Conservation (phyloP, 345 rosid species). For the Limnanthes douglasii region DNA sequence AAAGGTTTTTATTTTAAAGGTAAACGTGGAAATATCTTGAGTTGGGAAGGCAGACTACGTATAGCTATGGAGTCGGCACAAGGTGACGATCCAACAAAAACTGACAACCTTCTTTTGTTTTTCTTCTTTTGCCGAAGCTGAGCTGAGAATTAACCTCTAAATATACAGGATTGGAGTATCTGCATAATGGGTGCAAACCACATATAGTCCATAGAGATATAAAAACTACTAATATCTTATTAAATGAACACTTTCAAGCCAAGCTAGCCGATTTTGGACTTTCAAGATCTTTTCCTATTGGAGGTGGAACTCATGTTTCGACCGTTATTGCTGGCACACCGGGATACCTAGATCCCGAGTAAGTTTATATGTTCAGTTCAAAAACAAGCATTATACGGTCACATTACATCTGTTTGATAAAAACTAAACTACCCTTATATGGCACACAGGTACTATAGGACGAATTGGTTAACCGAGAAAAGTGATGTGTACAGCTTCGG, state of each 20-base stretch:
- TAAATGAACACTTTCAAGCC: slow-evolving; percentile 39
- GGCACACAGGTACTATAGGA: slow-evolving; percentile 12
- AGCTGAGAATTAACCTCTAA: no score
- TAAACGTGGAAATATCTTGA: slow-evolving; percentile 15
- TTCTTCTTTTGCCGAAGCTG: no score
- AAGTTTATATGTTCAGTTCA: no score
- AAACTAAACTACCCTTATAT: neutral
- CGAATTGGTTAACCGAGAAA: slow-evolving; percentile 24
- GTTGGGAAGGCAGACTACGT: slow-evolving; percentile 35
- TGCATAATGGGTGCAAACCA: slow-evolving; percentile 48
- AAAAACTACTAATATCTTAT: slow-evolving; percentile 39
- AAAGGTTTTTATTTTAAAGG: no score
- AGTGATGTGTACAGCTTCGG: slow-evolving; percentile 59
- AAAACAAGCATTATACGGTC: no score
- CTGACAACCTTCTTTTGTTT: no score
- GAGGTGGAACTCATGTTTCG: slow-evolving; percentile 17
- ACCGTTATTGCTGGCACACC: slow-evolving; percentile 32
- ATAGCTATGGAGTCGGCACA: slow-evolving; percentile 40
- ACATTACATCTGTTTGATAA: neutral
- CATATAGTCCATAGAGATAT: slow-evolving; percentile 43
- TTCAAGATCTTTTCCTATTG: slow-evolving; percentile 28
- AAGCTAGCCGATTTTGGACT: slow-evolving; percentile 55
- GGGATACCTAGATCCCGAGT: slow-evolving; percentile 54
- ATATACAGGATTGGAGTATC: slow-evolving; percentile 21
- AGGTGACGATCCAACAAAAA: no score